Conservation (phyloP, 2,329 filamentous ascomycete species). For the Salinomyces thailandicus region DNA sequence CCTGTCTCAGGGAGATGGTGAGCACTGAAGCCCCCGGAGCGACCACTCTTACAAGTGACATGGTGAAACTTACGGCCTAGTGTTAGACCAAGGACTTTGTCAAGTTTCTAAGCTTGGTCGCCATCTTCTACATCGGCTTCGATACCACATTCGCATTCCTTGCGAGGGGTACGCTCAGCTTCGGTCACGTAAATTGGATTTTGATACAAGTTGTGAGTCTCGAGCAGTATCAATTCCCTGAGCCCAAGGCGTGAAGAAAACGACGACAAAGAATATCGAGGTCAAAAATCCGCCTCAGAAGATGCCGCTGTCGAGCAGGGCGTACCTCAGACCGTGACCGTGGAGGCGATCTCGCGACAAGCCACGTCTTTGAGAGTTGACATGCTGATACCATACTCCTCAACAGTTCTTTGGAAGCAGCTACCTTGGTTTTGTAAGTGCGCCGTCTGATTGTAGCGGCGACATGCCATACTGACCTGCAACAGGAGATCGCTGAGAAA, state of each 20-base stretch:
- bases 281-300: too few relatives aligned
- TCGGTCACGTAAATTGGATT: slow-evolving; percentile 61
- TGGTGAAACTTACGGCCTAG: too few relatives aligned
- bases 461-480: slow-evolving; percentile 9
- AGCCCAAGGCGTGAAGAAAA: too few relatives aligned
- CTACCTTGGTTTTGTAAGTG: slow-evolving; percentile 62
- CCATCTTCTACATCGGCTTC: slow-evolving; percentile 78
- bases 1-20: slow-evolving; percentile 85
- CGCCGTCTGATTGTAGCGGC: too few relatives aligned
- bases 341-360: too few relatives aligned
- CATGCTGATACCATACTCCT: too few relatives aligned
- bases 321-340: too few relatives aligned
- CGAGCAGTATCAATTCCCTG: too few relatives aligned
- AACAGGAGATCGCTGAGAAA: slow-evolving; percentile 37
- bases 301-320: too few relatives aligned
- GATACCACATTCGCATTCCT: slow-evolving; percentile 70
- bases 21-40: slow-evolving; percentile 1
- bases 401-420: slow-evolving; percentile 73
- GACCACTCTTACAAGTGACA: background rate
- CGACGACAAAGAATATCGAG: too few relatives aligned
- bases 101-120: slow-evolving; percentile 67
- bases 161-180: slow-evolving; percentile 57
- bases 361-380: too few relatives aligned
- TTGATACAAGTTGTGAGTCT: too few relatives aligned
- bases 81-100: slow-evolving; percentile 70